These are phyloP conservation scores for Pythium grandisporangium DNA, from an alignment of 352 stramenopile genomes.

Conservation along the genomic window DNA sequence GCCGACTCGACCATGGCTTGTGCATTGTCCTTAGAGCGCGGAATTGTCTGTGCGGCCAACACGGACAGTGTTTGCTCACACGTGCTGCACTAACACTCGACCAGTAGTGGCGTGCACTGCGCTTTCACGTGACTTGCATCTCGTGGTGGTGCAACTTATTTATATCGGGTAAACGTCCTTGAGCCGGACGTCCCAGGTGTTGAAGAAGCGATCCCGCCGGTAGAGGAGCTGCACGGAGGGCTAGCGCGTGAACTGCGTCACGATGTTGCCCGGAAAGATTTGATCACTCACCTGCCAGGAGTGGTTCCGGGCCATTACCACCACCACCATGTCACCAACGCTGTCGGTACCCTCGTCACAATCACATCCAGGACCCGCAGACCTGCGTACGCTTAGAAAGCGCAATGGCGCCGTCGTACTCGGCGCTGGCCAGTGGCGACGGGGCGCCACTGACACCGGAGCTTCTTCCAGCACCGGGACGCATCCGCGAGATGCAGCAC, in stretches of 20 bases:
- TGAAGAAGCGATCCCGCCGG: constrained; percentile 44
- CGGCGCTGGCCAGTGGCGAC: constrained; percentile 22
- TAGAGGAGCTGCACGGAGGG: constrained; percentile 50
- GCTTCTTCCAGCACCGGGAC: constrained; percentile 37
- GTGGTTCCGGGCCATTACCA: too few relatives aligned
- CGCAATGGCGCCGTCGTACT: constrained; percentile 25
- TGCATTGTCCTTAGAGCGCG: constrained; percentile 22
- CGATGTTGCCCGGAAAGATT: constrained; percentile 31
- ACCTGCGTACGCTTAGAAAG: constrained; percentile 13
- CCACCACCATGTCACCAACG: background rate
- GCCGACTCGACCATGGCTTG: constrained; percentile 21
- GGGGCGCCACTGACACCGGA: constrained; percentile 36
- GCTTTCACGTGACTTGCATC: constrained; percentile 11
- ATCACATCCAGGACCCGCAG: constrained; percentile 30
- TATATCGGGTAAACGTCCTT: constrained; percentile 52
- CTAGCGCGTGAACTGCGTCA: constrained; percentile 34
- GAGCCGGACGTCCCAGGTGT: constrained; percentile 34
- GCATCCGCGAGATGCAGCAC: constrained; percentile 38
- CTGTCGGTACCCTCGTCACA: background rate
- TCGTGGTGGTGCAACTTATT: constrained; percentile 45
- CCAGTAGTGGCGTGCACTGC: constrained; percentile 19
- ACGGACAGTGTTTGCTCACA: constrained; percentile 30
- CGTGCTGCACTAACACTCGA: constrained; percentile 32
- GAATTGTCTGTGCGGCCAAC: constrained; percentile 7
- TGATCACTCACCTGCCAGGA: constrained; percentile 21